phyloP scores from a whole-genome alignment of 768 basidiomycete species.

The Lactifluus piperatus region DNA sequence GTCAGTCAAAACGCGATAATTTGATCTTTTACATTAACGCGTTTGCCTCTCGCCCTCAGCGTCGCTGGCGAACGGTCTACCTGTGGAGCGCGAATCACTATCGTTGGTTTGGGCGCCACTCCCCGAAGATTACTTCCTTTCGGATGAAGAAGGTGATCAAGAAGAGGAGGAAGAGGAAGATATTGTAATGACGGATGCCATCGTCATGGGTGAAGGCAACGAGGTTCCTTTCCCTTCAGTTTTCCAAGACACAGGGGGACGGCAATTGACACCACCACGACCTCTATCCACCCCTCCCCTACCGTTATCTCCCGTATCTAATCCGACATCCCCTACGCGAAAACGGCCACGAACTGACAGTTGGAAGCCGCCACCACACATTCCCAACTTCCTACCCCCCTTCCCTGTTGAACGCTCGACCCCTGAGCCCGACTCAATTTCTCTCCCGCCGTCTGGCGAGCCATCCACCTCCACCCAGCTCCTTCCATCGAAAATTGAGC shows the following conservation, averaged over 20 bases:
- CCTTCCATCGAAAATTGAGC: constrained; percentile 30
- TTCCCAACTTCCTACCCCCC: constrained; percentile 61
- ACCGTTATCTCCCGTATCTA: constrained; percentile 50
- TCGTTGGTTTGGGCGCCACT: constrained; percentile 36
- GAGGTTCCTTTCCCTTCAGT: constrained; percentile 12
- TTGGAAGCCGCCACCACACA: constrained; percentile 55
- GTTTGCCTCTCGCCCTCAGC: constrained; percentile 34
- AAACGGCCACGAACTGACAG: constrained; percentile 48
- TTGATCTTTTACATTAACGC: constrained; percentile 23
- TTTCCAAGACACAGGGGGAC: constrained; percentile 10
- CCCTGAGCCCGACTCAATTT: constrained; percentile 27
- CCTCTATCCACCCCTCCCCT: constrained; percentile 33
- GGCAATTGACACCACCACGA: constrained; percentile 17
- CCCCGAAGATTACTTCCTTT: constrained; percentile 20
- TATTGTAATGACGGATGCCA: constrained; percentile 16
- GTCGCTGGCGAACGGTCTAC: constrained; percentile 48
- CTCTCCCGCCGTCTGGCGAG: constrained; percentile 31
- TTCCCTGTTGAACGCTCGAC: constrained; percentile 39
- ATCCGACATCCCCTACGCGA: constrained; percentile 46
- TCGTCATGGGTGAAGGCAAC: constrained; percentile 8
- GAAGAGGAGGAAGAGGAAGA: constrained; percentile 20
- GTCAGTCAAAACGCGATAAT: constrained; percentile 35
- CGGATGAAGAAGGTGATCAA: constrained; percentile 28
- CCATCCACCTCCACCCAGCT: constrained; percentile 28
- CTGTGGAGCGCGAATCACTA: constrained; percentile 47